A percentile compares a stretch with the other conserved stretches of the same genome.
Evolutionary conservation across 2,329 filamentous ascomycete species (phyloP).

Genomic region (Pseudodiploospora longispora): DNA sequence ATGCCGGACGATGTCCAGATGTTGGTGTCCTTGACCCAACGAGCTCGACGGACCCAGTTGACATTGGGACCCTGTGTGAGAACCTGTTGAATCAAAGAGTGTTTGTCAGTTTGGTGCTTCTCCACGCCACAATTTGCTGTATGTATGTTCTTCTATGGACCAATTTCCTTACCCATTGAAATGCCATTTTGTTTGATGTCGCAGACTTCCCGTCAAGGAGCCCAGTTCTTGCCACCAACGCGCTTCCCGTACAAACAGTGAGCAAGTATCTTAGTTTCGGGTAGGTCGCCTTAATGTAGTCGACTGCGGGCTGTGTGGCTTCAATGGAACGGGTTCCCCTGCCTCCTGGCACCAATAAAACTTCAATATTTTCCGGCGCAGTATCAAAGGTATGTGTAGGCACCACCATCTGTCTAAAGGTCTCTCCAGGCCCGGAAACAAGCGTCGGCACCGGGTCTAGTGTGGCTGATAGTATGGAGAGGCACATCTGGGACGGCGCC

Average conservation of each 20-base stretch:
- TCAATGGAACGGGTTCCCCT: conserved; percentile 20
- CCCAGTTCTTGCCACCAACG: conserved; percentile 45
- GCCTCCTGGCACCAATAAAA: conserved; percentile 33
- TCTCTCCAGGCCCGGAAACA: background rate
- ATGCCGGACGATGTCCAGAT: conserved; percentile 56
- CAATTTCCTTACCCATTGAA: conserved; percentile 24
- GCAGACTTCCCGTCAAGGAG: conserved; percentile 48
- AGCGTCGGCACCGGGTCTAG: conserved; percentile 22
- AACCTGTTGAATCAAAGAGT: conserved; percentile 16
- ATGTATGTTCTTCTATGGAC: conserved; percentile 3
- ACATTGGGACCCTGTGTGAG: conserved; percentile 34
- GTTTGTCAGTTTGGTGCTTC: no score
- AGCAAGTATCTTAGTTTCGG: conserved; percentile 42
- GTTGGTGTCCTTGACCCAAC: conserved; percentile 54
- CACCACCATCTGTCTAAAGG: conserved; percentile 22
- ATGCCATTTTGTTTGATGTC: conserved; percentile 53
- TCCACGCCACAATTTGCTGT: no score
- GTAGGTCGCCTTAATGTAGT: conserved; percentile 36
- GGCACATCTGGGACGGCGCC: background rate
- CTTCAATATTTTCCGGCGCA: conserved; percentile 26
- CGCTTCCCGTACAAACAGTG: conserved; percentile 55
- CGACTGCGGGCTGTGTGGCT: conserved; percentile 16
- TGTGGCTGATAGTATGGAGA: conserved; percentile 19
- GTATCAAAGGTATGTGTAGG: conserved; percentile 30
- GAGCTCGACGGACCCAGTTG: conserved; percentile 46